Base-by-base conservation (phyloP, 1,284 basidiomycete species). In the Papiliotrema nemorosa region DNA sequence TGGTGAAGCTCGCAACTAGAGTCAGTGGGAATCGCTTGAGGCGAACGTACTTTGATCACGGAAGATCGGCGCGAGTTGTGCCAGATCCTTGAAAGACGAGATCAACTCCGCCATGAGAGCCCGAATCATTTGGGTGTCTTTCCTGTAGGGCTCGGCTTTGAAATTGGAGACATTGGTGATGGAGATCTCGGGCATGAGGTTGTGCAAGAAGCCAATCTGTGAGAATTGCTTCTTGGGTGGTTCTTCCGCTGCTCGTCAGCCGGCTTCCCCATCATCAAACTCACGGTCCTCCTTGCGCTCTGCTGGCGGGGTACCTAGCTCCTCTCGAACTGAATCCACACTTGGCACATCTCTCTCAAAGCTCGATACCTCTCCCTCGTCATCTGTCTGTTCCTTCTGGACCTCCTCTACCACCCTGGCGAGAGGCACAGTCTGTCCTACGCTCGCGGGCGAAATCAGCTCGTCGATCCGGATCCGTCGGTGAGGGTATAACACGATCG, bases 21-120 rank as follows among this genome's bases (percentile, higher is more conserved):
- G 18, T 39, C 24, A 44, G 46, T 29, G 20, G 10, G n/a, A 41
- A 5, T 31, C 16, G 5, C 18, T 29, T 10, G 14, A n/a, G 16
- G 9, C 12, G 10, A n/a, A 60, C 70, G 58, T 50, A 73, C 67
- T 96, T 74, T 97, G 94, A 77, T 97, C 94, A 46, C 94, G 87
- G 85, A 98, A 97, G 56, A 97, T 84, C 1, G 93, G 92, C 76
- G 96, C 97, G 47, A 97, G 81, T 70, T 94, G 90, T 0, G 94
- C 93, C 58, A 98, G 97, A 72, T 97, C 93, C 79, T 97, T 98
- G 83, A 98, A 97, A 29, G 97, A 91, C 42, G 88, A 88, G 58
- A 98, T 90, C 55, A 98, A 89, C 76, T 97, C 94, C 47, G 87
- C 86, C 85, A 93, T 94, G 77, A 97, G 88, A 2, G 94, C 94